Evolutionary conservation across 208 protist species (phyloP).

Genomic region (Crithidia mellificae): DNA sequence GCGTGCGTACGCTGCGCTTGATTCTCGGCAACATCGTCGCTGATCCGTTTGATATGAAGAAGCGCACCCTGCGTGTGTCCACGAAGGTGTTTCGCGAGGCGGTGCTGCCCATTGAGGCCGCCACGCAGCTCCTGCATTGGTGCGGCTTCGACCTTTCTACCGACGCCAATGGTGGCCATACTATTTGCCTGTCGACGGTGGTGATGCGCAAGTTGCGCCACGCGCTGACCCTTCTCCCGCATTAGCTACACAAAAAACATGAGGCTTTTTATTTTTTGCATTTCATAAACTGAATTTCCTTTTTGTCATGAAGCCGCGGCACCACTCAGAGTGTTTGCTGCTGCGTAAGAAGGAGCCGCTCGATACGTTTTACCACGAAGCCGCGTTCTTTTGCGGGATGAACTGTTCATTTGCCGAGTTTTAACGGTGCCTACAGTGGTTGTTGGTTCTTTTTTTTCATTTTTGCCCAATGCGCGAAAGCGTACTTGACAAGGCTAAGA

Average conservation of each 20-base stretch:
- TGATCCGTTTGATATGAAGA: conserved; percentile 67
- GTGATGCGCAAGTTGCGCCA: conserved; percentile 48
- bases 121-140: conserved; percentile 55
- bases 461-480: no score
- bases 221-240: conserved; percentile 28
- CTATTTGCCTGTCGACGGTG: conserved; percentile 57
- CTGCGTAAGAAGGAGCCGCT: no score
- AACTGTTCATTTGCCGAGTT: no score
- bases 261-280: no score
- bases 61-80: conserved; percentile 61
- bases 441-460: no score
- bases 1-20: conserved; percentile 47
- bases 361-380: no score
- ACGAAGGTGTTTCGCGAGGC: conserved; percentile 58
- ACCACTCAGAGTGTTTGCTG: no score
- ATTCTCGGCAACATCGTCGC: conserved; percentile 70
- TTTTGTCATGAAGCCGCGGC: no score
- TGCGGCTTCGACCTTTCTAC: conserved; percentile 67
- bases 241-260: not conserved
- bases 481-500: no score
- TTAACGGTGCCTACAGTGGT: no score
- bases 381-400: no score
- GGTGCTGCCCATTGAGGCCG: conserved; percentile 45
- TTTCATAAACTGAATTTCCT: no score
- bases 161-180: conserved; percentile 42